phyloP scores from a whole-genome alignment of 75 land plant genomes.

The Isoetes taiwanensis region DNA sequence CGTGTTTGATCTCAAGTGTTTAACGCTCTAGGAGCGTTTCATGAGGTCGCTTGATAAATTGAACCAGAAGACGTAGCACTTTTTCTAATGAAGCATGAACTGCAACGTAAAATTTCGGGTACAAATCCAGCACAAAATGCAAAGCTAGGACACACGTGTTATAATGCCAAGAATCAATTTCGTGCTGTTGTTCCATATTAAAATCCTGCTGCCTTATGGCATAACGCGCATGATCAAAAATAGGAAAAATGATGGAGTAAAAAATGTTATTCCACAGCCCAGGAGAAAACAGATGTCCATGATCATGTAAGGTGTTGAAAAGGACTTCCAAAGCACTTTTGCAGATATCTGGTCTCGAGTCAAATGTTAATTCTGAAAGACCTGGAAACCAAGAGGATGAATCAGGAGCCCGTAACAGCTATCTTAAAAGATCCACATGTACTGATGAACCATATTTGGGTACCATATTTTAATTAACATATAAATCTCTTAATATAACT shows the following conservation, averaged over 20 bases:
- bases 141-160: constrained; percentile 50
- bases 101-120: constrained; percentile 30
- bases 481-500: too few relatives aligned
- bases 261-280: constrained; percentile 40
- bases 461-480: too few relatives aligned
- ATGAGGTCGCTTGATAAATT: constrained; percentile 30
- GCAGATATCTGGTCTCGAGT: constrained; percentile 53
- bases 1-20: too few relatives aligned
- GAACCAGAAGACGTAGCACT: constrained; percentile 30
- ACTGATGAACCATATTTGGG: too few relatives aligned
- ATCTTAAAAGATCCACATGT: too few relatives aligned
- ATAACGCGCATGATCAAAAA: constrained; percentile 25
- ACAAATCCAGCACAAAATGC: constrained; percentile 50
- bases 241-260: constrained; percentile 39
- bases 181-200: constrained; percentile 8
- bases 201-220: not conserved
- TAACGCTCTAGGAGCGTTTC: too few relatives aligned
- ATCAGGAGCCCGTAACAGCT: too few relatives aligned
- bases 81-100: constrained; percentile 25
- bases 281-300: constrained; percentile 62
- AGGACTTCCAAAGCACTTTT: constrained; percentile 67
- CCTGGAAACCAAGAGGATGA: too few relatives aligned
- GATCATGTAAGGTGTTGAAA: constrained; percentile 60
- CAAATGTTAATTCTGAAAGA: constrained; percentile 54
- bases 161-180: constrained; percentile 37